phyloP scores from a whole-genome alignment of 2,329 filamentous ascomycete genomes.

The Ramichloridium luteum region DNA sequence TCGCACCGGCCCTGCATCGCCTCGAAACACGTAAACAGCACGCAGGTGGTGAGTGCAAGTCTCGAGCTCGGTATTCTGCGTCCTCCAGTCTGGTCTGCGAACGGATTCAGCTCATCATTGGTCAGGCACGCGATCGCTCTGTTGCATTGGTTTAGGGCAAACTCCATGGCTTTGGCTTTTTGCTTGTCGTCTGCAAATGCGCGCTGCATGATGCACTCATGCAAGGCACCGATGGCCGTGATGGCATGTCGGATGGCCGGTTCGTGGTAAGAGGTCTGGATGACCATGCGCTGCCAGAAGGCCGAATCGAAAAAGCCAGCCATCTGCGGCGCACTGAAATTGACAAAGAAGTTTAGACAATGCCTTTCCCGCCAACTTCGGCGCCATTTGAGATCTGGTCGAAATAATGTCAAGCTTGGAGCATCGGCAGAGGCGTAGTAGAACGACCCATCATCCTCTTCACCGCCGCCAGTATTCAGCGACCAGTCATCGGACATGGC shows the following conservation, averaged over 20 bases:
- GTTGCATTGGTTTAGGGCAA: constrained; percentile 23
- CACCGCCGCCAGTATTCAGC: constrained; percentile 13
- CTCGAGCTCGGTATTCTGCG: constrained; percentile 15
- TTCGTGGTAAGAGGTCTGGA: constrained; percentile 23
- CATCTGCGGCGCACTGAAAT: constrained; percentile 29
- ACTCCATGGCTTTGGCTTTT: constrained; percentile 22
- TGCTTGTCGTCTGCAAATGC: constrained; percentile 21
- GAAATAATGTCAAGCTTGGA: constrained; percentile 10
- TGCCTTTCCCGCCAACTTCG: constrained; percentile 23
- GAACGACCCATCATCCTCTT: constrained; percentile 10
- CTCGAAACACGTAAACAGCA: constrained; percentile 25
- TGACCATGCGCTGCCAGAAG: constrained; percentile 24
- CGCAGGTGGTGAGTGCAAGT: constrained; percentile 22
- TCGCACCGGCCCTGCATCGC: constrained; percentile 25
- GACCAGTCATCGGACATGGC: constrained; percentile 22
- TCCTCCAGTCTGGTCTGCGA: constrained; percentile 7
- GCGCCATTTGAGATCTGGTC: constrained; percentile 21
- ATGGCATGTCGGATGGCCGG: constrained; percentile 24
- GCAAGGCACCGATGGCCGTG: constrained; percentile 22
- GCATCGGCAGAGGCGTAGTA: constrained; percentile 7
- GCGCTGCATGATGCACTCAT: constrained; percentile 23
- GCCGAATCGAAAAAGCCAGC: constrained; percentile 23
- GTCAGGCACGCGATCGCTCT: constrained; percentile 22
- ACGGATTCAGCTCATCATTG: constrained; percentile 10
- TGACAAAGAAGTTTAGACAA: constrained; percentile 24